Evolutionary conservation across 2,329 filamentous ascomycete genomes (phyloP).

Genomic region (Alternaria sp.): DNA sequence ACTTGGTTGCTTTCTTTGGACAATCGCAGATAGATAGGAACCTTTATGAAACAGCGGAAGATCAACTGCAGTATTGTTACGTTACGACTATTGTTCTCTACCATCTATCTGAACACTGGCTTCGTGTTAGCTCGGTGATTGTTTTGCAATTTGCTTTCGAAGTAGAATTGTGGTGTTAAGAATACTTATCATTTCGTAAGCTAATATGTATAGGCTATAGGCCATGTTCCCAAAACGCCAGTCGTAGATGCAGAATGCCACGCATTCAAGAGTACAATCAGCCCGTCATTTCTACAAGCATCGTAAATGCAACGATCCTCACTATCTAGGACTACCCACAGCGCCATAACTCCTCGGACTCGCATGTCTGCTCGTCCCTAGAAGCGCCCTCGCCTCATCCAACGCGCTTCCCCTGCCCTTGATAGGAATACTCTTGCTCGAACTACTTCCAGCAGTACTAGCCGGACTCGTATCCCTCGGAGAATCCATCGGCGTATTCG

Average conservation of each 20-base stretch:
- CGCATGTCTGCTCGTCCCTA: conserved; percentile 40
- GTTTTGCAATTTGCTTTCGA: no score
- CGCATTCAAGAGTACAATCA: neutral
- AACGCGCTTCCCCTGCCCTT: conserved; percentile 27
- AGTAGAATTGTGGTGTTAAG: neutral
- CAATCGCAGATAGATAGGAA: neutral
- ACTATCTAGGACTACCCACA: conserved; percentile 20
- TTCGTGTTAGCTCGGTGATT: neutral
- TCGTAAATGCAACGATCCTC: neutral
- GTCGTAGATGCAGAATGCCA: neutral
- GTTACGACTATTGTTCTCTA: neutral
- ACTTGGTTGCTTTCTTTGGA: neutral
- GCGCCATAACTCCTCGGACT: conserved; percentile 46
- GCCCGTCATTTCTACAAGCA: no score
- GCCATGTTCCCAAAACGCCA: neutral
- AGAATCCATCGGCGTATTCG: conserved; percentile 34
- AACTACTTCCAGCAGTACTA: neutral
- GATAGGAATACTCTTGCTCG: conserved; percentile 36
- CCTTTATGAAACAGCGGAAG: neutral
- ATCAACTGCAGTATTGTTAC: neutral
- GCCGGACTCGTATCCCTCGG: conserved; percentile 24
- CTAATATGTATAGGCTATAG: neutral
- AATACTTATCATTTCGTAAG: neutral
- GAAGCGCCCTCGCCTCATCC: conserved; percentile 46
- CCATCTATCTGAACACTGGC: neutral